Percentiles rank a stretch among this genome's conserved stretches.
Conservation (phyloP, 441 rosid genomes). For the Dalechampia spathulata region DNA sequence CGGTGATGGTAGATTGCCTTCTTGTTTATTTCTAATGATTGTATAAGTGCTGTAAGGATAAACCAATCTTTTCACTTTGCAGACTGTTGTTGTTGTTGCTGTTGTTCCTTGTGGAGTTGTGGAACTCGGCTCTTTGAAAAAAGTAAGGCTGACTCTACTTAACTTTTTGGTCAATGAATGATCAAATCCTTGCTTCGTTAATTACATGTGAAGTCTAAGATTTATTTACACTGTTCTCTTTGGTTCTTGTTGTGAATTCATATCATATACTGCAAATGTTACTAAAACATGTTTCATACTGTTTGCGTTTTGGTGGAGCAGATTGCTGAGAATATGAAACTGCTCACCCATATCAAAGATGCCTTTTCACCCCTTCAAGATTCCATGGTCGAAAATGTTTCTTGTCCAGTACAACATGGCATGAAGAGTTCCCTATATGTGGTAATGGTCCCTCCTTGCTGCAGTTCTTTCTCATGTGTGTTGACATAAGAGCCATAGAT, state of each 20-base stretch:
- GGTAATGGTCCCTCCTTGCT: conserved; percentile 32
- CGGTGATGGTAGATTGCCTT: too few species aligned
- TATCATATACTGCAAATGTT: background rate
- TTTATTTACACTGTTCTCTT: too few species aligned
- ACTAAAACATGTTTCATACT: conserved; percentile 14
- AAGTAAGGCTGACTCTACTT: conserved; percentile 44
- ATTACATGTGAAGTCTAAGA: too few species aligned
- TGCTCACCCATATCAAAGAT: conserved; percentile 56
- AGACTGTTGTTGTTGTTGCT: conserved; percentile 72
- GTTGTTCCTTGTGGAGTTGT: conserved; percentile 77
- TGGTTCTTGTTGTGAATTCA: too few species aligned
- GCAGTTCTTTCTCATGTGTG: background rate
- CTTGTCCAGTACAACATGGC: conserved; percentile 31
- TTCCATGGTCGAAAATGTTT: conserved; percentile 34
- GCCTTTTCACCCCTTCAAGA: conserved; percentile 53
- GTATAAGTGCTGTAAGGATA: too few species aligned
- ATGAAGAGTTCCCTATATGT: conserved; percentile 35
- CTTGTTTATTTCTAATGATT: too few species aligned
- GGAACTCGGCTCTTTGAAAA: conserved; percentile 74
- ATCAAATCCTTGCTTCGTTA: too few species aligned
- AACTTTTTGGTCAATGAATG: conserved; percentile 5
- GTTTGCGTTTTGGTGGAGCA: conserved; percentile 34
- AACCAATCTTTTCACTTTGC: conserved; percentile 27
- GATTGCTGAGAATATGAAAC: conserved; percentile 59
- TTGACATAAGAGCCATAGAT: conserved; percentile 4